These are phyloP conservation scores for Russula virescens DNA, from an alignment of 768 basidiomycete species.

Conservation along the genomic window DNA sequence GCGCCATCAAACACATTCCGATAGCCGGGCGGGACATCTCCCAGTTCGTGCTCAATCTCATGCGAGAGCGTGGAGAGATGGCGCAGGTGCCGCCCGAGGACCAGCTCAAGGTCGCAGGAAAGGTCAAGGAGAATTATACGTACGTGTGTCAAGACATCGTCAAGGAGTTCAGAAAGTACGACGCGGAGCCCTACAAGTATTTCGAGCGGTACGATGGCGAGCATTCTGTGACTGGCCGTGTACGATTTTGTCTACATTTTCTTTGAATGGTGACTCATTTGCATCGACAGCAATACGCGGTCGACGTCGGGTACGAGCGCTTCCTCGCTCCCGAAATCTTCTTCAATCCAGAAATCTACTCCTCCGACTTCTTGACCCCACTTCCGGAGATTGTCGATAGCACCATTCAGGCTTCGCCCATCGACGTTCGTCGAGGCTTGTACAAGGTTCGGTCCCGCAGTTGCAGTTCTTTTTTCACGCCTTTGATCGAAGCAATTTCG, in stretches of 20 bases:
- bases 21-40: conserved; percentile 98
- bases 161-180: conserved; percentile 97
- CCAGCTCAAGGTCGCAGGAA: conserved; percentile 83
- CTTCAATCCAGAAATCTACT: conserved; percentile 99
- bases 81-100: conserved; percentile 90
- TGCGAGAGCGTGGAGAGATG: conserved; percentile 94
- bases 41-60: conserved; percentile 90
- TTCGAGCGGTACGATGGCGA: conserved; percentile 93
- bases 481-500: background rate
- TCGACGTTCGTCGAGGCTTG: conserved; percentile 92
- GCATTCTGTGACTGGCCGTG: conserved; percentile 87
- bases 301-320: conserved; percentile 97
- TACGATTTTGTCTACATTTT: conserved; percentile 35
- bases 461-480: background rate
- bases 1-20: conserved; percentile 97
- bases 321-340: conserved; percentile 99
- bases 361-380: conserved; percentile 95
- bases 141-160: conserved; percentile 99
- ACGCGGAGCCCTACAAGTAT: conserved; percentile 90
- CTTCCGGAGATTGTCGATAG: conserved; percentile 93
- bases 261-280: conserved; percentile 8
- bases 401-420: conserved; percentile 93
- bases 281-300: conserved; percentile 68
- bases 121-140: conserved; percentile 96
- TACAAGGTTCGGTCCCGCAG: conserved; percentile 69